phyloP scores from a whole-genome alignment of 768 basidiomycete species.

The Udeniomyces megalosporus region DNA sequence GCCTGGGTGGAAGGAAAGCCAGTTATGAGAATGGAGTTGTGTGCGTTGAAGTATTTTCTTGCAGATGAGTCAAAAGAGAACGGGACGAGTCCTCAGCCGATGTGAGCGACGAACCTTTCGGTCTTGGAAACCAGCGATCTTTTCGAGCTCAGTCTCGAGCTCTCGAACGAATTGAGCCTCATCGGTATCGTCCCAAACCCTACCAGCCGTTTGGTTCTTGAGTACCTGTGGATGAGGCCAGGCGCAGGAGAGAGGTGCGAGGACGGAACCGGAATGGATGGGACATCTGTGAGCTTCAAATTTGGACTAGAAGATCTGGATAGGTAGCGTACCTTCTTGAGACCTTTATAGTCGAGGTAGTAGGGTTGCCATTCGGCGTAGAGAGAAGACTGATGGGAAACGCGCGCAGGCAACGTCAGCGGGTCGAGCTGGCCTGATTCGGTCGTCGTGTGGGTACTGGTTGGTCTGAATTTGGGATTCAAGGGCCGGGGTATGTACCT shows the following conservation, averaged over 20 bases:
- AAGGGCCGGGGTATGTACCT: conserved; percentile 17
- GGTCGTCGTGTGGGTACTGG: not conserved
- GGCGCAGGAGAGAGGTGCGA: not conserved
- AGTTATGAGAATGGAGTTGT: not conserved
- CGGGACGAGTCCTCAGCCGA: conserved; percentile 21
- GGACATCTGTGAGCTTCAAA: conserved; percentile 46
- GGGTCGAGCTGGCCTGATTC: too few species aligned
- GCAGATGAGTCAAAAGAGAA: too few species aligned
- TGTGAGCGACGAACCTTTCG: conserved; percentile 42
- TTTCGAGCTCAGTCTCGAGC: conserved; percentile 75
- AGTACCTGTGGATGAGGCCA: not conserved
- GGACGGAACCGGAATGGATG: conserved; percentile 5
- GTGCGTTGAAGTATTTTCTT: too few species aligned
- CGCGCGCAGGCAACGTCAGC: too few species aligned
- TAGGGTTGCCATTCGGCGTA: conserved; percentile 65
- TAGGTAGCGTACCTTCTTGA: conserved; percentile 44
- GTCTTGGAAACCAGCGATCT: conserved; percentile 86
- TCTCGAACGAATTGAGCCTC: conserved; percentile 64
- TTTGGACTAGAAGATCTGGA: too few species aligned
- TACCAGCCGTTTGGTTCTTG: conserved; percentile 17
- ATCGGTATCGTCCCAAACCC: conserved; percentile 56
- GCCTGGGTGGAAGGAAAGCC: conserved; percentile 13
- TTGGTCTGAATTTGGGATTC: not conserved
- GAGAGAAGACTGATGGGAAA: conserved; percentile 66
- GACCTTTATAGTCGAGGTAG: conserved; percentile 73